phyloP scores from a whole-genome alignment of 768 basidiomycete species.

The Tricholoma flavovirens region DNA sequence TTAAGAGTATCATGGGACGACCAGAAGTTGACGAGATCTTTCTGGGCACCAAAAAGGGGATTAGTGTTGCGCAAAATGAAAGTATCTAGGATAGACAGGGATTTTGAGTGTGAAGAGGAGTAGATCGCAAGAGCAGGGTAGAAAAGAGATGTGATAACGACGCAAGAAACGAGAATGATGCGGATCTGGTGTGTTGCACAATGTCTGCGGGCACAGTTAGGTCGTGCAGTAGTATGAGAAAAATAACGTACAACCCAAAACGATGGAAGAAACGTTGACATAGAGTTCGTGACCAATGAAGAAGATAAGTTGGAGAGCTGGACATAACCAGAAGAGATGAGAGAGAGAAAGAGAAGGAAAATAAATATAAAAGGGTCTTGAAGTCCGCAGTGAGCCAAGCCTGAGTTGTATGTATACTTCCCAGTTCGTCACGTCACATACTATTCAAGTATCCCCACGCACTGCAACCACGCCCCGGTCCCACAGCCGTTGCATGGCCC shows the following conservation, averaged over 20 bases:
- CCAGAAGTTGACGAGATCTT: conserved; percentile 72
- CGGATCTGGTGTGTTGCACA: conserved; percentile 89
- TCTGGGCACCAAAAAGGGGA: conserved; percentile 47
- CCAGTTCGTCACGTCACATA: too few species aligned
- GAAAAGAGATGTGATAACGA: conserved; percentile 85
- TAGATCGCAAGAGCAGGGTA: conserved; percentile 88
- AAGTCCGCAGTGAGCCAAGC: too few species aligned
- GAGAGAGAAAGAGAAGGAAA: background rate
- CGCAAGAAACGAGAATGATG: conserved; percentile 79
- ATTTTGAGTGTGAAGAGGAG: conserved; percentile 65
- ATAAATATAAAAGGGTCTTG: background rate
- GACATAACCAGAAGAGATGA: conserved; percentile 9
- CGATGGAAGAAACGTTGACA: conserved; percentile 55
- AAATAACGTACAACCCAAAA: conserved; percentile 65
- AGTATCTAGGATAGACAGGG: conserved; percentile 57
- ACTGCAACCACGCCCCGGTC: too few species aligned
- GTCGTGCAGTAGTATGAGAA: conserved; percentile 5
- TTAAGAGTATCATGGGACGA: conserved; percentile 56
- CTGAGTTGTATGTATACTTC: too few species aligned
- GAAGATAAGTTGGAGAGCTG: conserved; percentile 14
- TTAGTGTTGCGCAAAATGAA: conserved; percentile 49
- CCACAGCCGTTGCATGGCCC: conserved; percentile 14
- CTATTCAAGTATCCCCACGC: too few species aligned
- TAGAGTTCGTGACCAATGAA: conserved; percentile 36
- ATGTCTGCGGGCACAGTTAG: conserved; percentile 45